Base-by-base conservation (phyloP, 225 moss, liverwort and hornwort species). In the Marchantia paleacea region DNA sequence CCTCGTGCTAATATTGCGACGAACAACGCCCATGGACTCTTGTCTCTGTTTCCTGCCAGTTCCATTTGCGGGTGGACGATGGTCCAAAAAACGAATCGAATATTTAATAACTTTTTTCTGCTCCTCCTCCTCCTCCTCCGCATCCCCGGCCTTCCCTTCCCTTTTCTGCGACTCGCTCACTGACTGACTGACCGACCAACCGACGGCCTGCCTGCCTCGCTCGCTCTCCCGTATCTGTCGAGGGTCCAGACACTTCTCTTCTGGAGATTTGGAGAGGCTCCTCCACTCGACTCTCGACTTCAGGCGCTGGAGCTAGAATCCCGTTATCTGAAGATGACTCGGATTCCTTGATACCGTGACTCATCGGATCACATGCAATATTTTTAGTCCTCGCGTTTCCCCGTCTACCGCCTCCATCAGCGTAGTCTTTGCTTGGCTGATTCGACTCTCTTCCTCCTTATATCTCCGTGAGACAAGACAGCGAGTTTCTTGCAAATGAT, bases 251-350 rank as follows among this genome's bases (percentile, higher is more conserved):
- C 12, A 39, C 31, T 69, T 68, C 39, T 31, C 69, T 69, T 26
- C 3, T 67, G 24, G n/a, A 25, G 67, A 67, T 67, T 67, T 67
- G 67, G 28, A 28, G 3, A 14, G 2, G 67, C 58, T 20, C 5
- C 58, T 58, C 58, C 58, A 58, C 58, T 20, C 58, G 58, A 20
- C 4, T 58, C 18, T 58, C 58, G 12, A 58, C 58, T 58, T 20
- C 5, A 9, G 58, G 12, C 58, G 13, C 58, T 58, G 58, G 1
- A 58, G 5, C 10, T 58, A 9, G 58, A 69, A 14, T 69, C 70
- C 70, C 47, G 70, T 70, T 70, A 70, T 70, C 70, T 48, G 16
- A 8, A 47, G 20, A 39, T 69, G 69, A 69, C 14, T 63, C 48
- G 69, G 70, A 49, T 49, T 67, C 67, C 67, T 2, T 67, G 29